Evolutionary conservation across 2,329 filamentous ascomycete species (phyloP).

Genomic region (Fusarium buxicola): DNA sequence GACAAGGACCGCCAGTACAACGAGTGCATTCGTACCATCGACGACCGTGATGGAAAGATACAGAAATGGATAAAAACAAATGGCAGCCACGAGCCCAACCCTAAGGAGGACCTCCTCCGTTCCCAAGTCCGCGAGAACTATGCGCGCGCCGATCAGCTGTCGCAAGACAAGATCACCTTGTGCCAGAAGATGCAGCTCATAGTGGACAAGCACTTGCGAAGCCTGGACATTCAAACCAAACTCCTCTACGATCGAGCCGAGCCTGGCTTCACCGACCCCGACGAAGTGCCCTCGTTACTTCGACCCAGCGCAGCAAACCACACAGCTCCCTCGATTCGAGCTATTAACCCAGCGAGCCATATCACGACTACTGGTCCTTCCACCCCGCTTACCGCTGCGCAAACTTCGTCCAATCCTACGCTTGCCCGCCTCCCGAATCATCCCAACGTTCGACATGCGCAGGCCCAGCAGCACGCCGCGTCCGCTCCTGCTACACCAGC

Average conservation of each 20-base stretch:
- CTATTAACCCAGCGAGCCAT: constrained; percentile 58
- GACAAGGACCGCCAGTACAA: constrained; percentile 81
- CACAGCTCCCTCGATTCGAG: constrained; percentile 53
- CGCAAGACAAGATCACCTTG: constrained; percentile 79
- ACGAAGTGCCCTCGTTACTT: constrained; percentile 72
- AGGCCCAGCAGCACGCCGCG: constrained; percentile 63
- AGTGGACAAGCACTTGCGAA: constrained; percentile 72
- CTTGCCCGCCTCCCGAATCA: constrained; percentile 57
- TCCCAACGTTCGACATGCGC: constrained; percentile 61
- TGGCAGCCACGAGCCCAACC: constrained; percentile 78
- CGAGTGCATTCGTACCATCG: constrained; percentile 75
- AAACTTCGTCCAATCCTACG: constrained; percentile 54
- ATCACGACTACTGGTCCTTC: constrained; percentile 45
- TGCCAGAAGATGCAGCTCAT: constrained; percentile 71
- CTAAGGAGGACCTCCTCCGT: constrained; percentile 77
- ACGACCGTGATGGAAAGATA: constrained; percentile 77
- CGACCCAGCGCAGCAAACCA: constrained; percentile 68
- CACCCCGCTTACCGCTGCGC: constrained; percentile 43
- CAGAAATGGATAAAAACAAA: constrained; percentile 86
- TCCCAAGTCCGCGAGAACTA: constrained; percentile 76
- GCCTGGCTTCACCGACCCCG: constrained; percentile 70
- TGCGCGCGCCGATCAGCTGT: constrained; percentile 74
- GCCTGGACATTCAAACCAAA: constrained; percentile 73
- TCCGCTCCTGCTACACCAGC: constrained; percentile 72
- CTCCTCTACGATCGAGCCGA: constrained; percentile 70